Evolutionary conservation across 163 green algal genomes (phyloP).

Genomic region (Volvox carteri): DNA sequence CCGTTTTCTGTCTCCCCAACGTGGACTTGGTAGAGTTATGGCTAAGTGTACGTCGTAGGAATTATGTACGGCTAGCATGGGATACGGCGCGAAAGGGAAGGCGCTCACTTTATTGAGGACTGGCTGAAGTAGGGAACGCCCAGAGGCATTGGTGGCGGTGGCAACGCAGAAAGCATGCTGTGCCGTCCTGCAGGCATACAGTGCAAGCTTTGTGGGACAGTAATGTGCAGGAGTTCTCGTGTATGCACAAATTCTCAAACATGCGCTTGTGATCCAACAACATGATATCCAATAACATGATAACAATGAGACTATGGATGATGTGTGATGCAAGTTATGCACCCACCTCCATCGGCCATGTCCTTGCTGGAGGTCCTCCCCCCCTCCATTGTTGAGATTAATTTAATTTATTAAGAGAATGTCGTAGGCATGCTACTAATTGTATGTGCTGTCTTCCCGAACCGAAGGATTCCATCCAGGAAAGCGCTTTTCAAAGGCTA

Average conservation of each 20-base stretch:
- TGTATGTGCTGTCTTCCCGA: too few relatives aligned
- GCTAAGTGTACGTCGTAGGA: too few relatives aligned
- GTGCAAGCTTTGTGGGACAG: not conserved
- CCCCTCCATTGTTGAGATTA: conserved; percentile 9
- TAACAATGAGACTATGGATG: not conserved
- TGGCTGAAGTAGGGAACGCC: conserved; percentile 29
- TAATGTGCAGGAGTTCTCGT: not conserved
- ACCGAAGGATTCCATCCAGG: too few relatives aligned
- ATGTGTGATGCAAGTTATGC: not conserved
- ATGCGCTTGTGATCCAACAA: not conserved
- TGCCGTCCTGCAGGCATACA: conserved; percentile 25
- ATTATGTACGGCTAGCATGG: too few relatives aligned
- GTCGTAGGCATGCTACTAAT: too few relatives aligned
- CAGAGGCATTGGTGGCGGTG: conserved; percentile 41
- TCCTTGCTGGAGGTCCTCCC: conserved; percentile 11
- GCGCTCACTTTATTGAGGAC: conserved; percentile 12
- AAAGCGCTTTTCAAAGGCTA: too few relatives aligned
- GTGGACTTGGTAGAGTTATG: too few relatives aligned
- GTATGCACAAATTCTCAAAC: not conserved
- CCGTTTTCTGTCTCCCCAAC: too few relatives aligned
- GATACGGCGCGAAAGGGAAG: not conserved
- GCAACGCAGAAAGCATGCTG: conserved; percentile 51
- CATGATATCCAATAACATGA: too few relatives aligned
- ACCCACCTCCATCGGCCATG: conserved; percentile 33
- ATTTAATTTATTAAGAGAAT: too few relatives aligned